These are phyloP conservation scores for Fusarium heterosporum DNA, from an alignment of 2,329 filamentous ascomycete species.

Conservation along the genomic window DNA sequence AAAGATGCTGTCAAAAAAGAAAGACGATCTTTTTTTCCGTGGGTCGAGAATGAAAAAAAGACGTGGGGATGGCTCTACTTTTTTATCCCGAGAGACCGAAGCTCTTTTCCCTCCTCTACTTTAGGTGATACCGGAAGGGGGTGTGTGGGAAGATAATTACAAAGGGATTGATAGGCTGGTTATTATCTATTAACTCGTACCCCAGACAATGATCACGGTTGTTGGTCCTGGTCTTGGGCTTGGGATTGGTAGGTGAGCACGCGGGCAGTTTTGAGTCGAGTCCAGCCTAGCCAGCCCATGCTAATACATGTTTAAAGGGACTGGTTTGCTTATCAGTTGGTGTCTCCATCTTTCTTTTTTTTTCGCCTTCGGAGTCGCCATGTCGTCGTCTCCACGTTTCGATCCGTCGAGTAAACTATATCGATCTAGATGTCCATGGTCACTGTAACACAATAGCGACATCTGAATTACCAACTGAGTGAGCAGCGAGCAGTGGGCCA, in stretches of 20 bases:
- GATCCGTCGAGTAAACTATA: background rate
- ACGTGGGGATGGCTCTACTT: constrained; percentile 34
- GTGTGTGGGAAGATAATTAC: background rate
- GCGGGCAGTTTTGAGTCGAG: background rate
- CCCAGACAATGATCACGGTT: background rate
- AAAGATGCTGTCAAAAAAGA: constrained; percentile 9
- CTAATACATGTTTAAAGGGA: background rate
- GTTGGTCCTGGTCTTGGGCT: background rate
- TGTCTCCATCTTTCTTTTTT: constrained; percentile 5
- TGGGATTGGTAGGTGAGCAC: constrained; percentile 10
- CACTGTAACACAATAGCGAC: too few species aligned
- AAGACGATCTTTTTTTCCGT: constrained; percentile 28
- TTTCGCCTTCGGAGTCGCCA: constrained; percentile 13
- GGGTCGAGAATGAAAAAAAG: constrained; percentile 7
- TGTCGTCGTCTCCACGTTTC: background rate
- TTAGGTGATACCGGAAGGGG: background rate
- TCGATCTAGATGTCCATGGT: background rate
- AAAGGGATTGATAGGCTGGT: constrained; percentile 1
- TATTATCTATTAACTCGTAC: background rate
- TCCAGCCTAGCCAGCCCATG: background rate
- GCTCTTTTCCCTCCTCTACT: constrained; percentile 12
- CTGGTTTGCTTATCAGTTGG: constrained; percentile 26
- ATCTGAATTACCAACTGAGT: too few species aligned
- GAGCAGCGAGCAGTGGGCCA: too few species aligned
- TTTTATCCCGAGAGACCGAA: constrained; percentile 23